phyloP scores from a whole-genome alignment of 2,329 filamentous ascomycete species.

The Fusarium sp. region DNA sequence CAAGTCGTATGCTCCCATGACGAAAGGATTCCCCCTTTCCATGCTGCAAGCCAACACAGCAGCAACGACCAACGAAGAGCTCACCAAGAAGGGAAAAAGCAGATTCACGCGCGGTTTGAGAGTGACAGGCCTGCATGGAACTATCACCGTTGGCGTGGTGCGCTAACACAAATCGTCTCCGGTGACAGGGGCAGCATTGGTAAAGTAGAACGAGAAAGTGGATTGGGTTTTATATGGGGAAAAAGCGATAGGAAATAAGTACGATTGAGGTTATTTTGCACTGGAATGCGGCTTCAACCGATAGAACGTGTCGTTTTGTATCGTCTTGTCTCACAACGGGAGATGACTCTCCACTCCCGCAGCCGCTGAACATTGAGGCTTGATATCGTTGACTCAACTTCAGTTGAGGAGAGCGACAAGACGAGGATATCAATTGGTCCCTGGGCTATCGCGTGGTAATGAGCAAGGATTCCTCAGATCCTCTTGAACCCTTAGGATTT shows the following conservation, averaged over 20 bases:
- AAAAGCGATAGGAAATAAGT: not conserved
- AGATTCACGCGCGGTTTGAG: constrained; percentile 12
- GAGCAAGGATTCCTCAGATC: constrained; percentile 20
- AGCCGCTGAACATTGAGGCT: constrained; percentile 10
- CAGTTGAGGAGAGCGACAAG: constrained; percentile 19
- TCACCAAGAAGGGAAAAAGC: constrained; percentile 1
- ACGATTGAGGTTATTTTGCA: constrained; percentile 8
- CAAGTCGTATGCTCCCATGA: not conserved
- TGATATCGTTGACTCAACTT: constrained; percentile 11
- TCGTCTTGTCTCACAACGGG: constrained; percentile 27
- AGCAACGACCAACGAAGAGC: not conserved
- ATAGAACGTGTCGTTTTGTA: not conserved
- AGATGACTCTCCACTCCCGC: not conserved
- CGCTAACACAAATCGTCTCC: constrained; percentile 25
- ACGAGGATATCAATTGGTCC: not conserved
- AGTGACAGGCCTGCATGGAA: constrained; percentile 27
- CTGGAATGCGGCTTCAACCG: constrained; percentile 18
- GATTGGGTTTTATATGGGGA: not conserved
- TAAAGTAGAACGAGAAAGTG: constrained; percentile 7
- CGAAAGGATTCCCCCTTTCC: not conserved
- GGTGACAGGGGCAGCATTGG: constrained; percentile 17
- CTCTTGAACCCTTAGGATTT: not conserved
- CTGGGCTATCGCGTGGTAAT: constrained; percentile 1
- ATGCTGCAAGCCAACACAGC: not conserved
- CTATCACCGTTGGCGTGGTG: constrained; percentile 25